Percentiles rank a stretch among this genome's conserved stretches.
Conservation (phyloP, 78 protist genomes). For the Isochrysis galbana region DNA sequence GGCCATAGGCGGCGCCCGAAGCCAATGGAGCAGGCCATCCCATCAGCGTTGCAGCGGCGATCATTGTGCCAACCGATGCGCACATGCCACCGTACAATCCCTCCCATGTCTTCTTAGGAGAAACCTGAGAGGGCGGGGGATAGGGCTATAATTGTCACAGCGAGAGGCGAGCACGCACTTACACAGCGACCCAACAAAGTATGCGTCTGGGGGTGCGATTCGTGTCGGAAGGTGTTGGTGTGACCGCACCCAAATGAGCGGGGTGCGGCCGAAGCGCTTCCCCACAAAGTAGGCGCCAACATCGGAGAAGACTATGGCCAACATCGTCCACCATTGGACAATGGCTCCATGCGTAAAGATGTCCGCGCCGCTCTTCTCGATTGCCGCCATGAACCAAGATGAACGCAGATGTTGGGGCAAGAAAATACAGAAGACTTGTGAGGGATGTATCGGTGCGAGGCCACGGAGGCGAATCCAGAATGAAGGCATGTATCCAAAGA, state of each 20-base stretch:
- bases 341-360: not conserved
- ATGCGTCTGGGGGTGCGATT: no score
- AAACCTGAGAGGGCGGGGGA: no score
- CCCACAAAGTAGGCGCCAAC: not conserved
- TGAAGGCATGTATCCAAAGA: not conserved
- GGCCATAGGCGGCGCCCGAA: not conserved
- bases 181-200: no score
- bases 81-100: not conserved
- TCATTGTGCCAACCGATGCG: not conserved
- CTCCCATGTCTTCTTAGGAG: constrained; percentile 4
- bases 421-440: no score
- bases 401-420: not conserved
- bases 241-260: not conserved
- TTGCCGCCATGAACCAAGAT: not conserved
- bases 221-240: no score
- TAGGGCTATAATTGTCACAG: no score
- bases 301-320: not conserved
- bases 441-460: not conserved
- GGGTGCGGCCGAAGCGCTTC: not conserved
- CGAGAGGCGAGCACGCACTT: no score
- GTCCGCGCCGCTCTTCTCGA: not conserved
- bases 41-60: not conserved
- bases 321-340: constrained; percentile 5
- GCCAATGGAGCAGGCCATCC: not conserved
- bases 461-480: constrained; percentile 1